A percentile compares a stretch with the other conserved stretches of the same genome.
phyloP scores from a whole-genome alignment of 2,329 filamentous ascomycete genomes.

The Ceratocystis cacaofunesta region DNA sequence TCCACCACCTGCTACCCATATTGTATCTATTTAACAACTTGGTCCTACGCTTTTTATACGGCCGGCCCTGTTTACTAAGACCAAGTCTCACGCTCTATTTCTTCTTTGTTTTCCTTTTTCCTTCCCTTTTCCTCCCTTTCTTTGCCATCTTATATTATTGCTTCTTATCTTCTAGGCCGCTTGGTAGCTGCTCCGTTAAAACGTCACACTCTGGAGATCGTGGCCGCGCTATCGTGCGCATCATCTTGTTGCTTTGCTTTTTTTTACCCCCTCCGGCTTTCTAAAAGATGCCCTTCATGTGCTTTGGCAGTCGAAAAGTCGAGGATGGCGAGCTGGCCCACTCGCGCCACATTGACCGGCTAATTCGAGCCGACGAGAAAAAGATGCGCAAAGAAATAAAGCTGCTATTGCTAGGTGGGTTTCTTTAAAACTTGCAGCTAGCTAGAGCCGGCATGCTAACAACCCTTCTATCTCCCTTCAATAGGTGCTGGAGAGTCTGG shows the following conservation, averaged over 20 bases:
- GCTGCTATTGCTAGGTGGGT: conserved; percentile 71
- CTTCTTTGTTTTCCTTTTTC: neutral
- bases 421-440: conserved; percentile 20
- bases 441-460: conserved; percentile 17
- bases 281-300: conserved; percentile 33
- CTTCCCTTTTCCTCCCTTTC: neutral
- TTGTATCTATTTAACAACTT: neutral
- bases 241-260: neutral
- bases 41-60: neutral
- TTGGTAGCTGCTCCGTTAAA: neutral
- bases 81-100: neutral
- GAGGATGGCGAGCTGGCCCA: conserved; percentile 37
- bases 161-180: neutral
- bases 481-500: conserved; percentile 77
- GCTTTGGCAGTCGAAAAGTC: conserved; percentile 44
- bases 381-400: conserved; percentile 77
- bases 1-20: neutral
- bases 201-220: neutral
- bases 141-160: neutral
- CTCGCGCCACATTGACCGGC: conserved; percentile 69
- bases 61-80: neutral
- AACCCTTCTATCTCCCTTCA: conserved; percentile 12
- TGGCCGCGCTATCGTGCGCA: neutral
- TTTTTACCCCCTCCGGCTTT: neutral
- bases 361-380: conserved; percentile 78